phyloP scores from a whole-genome alignment of 306 rosid genomes.

The Rosa rugosa region DNA sequence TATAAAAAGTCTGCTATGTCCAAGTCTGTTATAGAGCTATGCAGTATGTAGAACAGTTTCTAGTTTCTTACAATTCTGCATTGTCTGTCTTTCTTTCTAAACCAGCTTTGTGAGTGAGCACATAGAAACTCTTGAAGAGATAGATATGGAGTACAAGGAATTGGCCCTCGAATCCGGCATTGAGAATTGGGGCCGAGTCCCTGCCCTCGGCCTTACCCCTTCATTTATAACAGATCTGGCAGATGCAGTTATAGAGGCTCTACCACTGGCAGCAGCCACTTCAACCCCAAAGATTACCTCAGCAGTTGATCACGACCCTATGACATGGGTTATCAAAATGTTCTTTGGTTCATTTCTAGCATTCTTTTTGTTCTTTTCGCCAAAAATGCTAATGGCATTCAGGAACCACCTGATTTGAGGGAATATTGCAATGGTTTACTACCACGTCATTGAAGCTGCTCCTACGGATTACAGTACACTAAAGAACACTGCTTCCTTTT shows the following conservation, averaged over 20 bases:
- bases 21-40: not conserved
- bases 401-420: conserved; percentile 51
- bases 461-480: not conserved
- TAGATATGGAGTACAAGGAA: conserved; percentile 90
- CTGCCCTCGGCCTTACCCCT: conserved; percentile 83
- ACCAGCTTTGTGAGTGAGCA: conserved; percentile 97
- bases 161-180: conserved; percentile 93
- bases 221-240: conserved; percentile 85
- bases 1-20: conserved; percentile 42
- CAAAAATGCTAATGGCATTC: conserved; percentile 59
- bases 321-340: conserved; percentile 51
- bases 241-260: conserved; percentile 87
- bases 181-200: conserved; percentile 93
- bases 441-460: not conserved
- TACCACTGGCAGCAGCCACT: conserved; percentile 75
- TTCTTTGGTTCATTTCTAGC: conserved; percentile 82
- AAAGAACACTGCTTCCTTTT: not conserved
- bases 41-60: not conserved
- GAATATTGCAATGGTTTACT: not conserved
- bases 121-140: conserved; percentile 96
- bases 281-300: conserved; percentile 30
- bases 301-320: conserved; percentile 47
- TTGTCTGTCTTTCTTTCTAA: not conserved
- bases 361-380: conserved; percentile 65
- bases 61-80: not conserved